phyloP scores from a whole-genome alignment of 1,284 basidiomycete genomes.

The Fomitopsis pinicola region DNA sequence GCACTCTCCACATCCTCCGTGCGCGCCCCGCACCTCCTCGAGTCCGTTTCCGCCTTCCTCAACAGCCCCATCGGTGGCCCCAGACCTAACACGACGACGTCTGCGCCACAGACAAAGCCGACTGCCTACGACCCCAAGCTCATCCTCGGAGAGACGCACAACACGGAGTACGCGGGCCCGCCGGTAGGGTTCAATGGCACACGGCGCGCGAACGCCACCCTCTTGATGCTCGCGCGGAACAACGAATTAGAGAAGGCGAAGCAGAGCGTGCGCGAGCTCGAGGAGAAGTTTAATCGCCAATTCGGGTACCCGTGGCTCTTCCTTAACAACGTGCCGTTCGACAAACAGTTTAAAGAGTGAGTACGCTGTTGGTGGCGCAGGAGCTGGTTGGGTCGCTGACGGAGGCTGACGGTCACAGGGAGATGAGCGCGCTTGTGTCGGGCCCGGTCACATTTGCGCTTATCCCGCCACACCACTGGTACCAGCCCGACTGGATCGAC shows the following conservation, averaged over 20 bases:
- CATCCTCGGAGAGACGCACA: slow-evolving; percentile 3
- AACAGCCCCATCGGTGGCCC: background rate
- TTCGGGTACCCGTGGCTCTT: slow-evolving; percentile 72
- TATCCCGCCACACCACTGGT: slow-evolving; percentile 73
- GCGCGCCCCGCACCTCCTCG: slow-evolving; percentile 20
- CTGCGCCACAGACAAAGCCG: background rate
- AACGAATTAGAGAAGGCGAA: slow-evolving; percentile 59
- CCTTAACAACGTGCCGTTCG: slow-evolving; percentile 69
- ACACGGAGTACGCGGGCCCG: background rate
- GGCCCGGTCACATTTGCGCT: slow-evolving; percentile 40
- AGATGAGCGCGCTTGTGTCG: slow-evolving; percentile 34
- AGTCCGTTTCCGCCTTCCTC: background rate
- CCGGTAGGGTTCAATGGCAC: slow-evolving; percentile 8
- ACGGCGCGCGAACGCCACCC: slow-evolving; percentile 29
- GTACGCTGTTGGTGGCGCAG: slow-evolving; percentile 4
- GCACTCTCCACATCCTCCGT: background rate
- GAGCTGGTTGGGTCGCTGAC: slow-evolving; percentile 47
- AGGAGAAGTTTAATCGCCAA: slow-evolving; percentile 64
- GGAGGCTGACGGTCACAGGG: slow-evolving; percentile 25
- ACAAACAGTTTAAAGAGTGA: slow-evolving; percentile 63
- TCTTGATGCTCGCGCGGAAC: slow-evolving; percentile 60
- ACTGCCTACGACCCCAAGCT: slow-evolving; percentile 1
- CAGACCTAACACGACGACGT: background rate
- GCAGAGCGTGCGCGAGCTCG: slow-evolving; percentile 50
- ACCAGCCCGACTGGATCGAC: slow-evolving; percentile 82